Evolutionary conservation across 176 grass and related monocot genomes (phyloP).

Genomic region (Avena insularis): DNA sequence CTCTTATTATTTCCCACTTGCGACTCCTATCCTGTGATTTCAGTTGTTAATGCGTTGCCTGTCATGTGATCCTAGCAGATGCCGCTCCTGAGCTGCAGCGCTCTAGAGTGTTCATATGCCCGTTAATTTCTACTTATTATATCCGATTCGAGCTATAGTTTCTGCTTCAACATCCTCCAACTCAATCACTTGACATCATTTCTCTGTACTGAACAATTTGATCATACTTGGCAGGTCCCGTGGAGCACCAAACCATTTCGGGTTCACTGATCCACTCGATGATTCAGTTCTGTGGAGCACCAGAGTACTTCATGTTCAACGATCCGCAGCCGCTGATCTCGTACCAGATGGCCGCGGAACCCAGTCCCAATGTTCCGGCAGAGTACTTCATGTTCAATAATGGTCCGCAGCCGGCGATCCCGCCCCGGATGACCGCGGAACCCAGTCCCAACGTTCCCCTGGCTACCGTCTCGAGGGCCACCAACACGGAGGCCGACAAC

Average conservation of each 20-base stretch:
- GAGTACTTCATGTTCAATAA: conserved; percentile 53
- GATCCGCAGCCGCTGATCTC: conserved; percentile 18
- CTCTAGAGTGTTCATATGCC: neutral
- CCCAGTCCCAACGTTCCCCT: conserved; percentile 7
- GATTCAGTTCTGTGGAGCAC: conserved; percentile 26
- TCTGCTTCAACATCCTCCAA: neutral
- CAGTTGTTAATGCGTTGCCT: neutral
- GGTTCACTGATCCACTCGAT: conserved; percentile 25
- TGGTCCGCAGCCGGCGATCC: neutral
- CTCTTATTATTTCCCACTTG: conserved; percentile 1
- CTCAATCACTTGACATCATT: neutral
- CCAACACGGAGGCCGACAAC: conserved; percentile 55
- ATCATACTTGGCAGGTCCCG: neutral
- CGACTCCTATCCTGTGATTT: neutral
- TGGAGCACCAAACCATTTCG: conserved; percentile 27
- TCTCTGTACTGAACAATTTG: neutral
- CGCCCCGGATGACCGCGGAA: conserved; percentile 28
- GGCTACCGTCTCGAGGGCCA: conserved; percentile 16
- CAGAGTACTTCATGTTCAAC: conserved; percentile 51
- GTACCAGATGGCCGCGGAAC: conserved; percentile 32
- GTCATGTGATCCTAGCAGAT: neutral
- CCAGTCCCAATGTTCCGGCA: neutral
- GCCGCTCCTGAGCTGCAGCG: neutral
- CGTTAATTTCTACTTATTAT: neutral
- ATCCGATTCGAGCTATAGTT: neutral